Evolutionary conservation across 2,329 filamentous ascomycete species (phyloP), one percentile per base, ranked within the genome.

Genomic region (Xylaria sp.): DNA sequence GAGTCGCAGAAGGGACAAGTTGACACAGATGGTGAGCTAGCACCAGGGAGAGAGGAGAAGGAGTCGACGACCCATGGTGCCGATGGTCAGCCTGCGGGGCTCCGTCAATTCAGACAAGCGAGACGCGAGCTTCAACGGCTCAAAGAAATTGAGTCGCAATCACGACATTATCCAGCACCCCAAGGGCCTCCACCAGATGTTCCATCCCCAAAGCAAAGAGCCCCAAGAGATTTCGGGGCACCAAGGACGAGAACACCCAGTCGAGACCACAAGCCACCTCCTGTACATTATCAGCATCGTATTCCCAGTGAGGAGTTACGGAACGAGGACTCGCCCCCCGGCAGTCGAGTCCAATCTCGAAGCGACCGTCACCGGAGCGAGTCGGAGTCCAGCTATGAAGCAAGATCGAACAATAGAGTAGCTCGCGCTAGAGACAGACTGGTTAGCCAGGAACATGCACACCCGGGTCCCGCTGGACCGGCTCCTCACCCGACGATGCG

Each of bases 71-170:
- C 78, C n/a, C 49, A 48, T 15, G 59, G 56, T 69, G 3, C 54
- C 43, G 28, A 72, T 72, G 46, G 78, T 74, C 10, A 80, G 77
- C 84, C 87, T 66, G 83, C 85, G 1, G 88, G 87, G 0, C 79
- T 89, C 23, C 85, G 83, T 62, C 85, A 87, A 1, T 90, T 89
- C 74, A 82, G 86, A 33, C 86, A 89, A 73, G 88, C 87, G 0
- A 83, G 86, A 12, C 83, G 86, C 13, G 86, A 89, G 64, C 79
- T 89, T 18, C 87, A 89, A 71, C 85, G 80, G 68, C 83, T 86
- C 73, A 88, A 85, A 76, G 87, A 89, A 72, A 70, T 84, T 1
- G 87, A 89, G 68, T 77, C 80, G 2, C 79, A 84, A 57, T 80
- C 83, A 18, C 82, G 83, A 20, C 81, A 84, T 66, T 79, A 82